Evolutionary conservation across 2,329 filamentous ascomycete genomes (phyloP), one percentile per base, ranked within the genome.

Genomic region (Zasmidium cellare): DNA sequence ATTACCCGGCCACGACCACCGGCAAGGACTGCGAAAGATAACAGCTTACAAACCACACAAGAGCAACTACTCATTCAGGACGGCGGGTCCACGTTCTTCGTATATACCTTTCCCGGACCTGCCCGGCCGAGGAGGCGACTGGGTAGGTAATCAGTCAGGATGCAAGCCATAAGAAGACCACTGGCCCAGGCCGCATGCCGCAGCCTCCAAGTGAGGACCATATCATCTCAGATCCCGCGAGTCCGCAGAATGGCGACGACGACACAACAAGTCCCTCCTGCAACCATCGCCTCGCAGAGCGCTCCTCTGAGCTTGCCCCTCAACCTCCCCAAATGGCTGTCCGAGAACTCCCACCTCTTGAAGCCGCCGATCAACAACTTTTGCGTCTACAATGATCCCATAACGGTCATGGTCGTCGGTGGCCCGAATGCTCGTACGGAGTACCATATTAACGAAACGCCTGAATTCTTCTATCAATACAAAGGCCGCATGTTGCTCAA

Each of bases 391-490:
- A 89, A 96, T 73, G 84, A 89, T 55, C 84, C 85, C 70, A 84
- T 93, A 59, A 92, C 88, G 45, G 89, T 94, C 72, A 94, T 94
- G 90, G 92, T 96, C 68, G 92, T 99, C 62, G 94, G 94, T 72
- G 94, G 94, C 12, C 94, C 94, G 70, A 97, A 97, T 76, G 91
- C 91, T 60, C 87, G 94, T 64, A 97, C 92, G 56, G 94, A 97
- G 81, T 99, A 97, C 81, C 94, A 97, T 82, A 93, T 97, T 84
- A 97, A 97, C 82, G 81, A 87, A 69, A 97, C 93, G 0, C 87
- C 94, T 12, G 94, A 97, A 76, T 97, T 92, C 88, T 99, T 97
- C 85, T 97, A 94, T 82, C 93, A 97, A 77, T 87, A 96, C 83
- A 87, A 87, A 69, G 94, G 94, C 65, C 87, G 88, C 65, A 97